A percentile compares a stretch with the other conserved stretches of the same genome.
These are phyloP conservation scores for Thelephora ganbajun DNA, from an alignment of 768 basidiomycete genomes.

Conservation along the genomic window DNA sequence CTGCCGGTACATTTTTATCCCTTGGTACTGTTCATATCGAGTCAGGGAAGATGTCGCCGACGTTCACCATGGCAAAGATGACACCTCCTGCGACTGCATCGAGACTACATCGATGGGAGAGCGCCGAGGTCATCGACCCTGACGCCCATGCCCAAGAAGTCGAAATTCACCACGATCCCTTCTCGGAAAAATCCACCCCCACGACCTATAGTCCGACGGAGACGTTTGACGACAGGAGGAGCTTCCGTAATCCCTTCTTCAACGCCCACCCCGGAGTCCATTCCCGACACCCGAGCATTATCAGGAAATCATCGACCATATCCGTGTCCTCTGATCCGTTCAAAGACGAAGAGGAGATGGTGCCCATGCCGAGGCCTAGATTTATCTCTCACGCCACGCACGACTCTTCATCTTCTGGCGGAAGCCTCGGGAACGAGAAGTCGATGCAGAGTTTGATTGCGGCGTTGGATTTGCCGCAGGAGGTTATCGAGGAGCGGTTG, in stretches of 20 bases:
- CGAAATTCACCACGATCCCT: constrained; percentile 21
- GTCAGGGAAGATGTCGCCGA: constrained; percentile 35
- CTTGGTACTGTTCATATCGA: constrained; percentile 25
- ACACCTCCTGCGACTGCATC: constrained; percentile 44
- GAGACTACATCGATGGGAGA: constrained; percentile 51
- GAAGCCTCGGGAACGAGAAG: constrained; percentile 28
- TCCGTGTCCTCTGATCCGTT: constrained; percentile 25
- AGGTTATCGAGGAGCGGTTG: constrained; percentile 33
- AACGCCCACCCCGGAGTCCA: constrained; percentile 15
- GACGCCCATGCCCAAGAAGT: constrained; percentile 17
- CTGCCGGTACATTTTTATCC: constrained; percentile 34
- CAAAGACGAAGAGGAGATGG: constrained; percentile 18
- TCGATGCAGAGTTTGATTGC: constrained; percentile 55
- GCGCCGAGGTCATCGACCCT: constrained; percentile 45
- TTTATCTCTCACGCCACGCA: constrained; percentile 16
- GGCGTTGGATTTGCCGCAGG: constrained; percentile 39
- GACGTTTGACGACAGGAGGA: constrained; percentile 14
- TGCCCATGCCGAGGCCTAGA: constrained; percentile 13
- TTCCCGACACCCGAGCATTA: constrained; percentile 2
- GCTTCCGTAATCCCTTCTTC: constrained; percentile 30
- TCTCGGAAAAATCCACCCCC: constrained; percentile 11
- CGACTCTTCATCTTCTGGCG: constrained; percentile 23
- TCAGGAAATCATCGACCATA: constrained; percentile 1
- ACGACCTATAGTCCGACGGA: constrained; percentile 4
- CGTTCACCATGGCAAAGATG: constrained; percentile 36